Evolutionary conservation across 2,329 filamentous ascomycete genomes (phyloP).

Genomic region (Chaetoscypha palmicola): DNA sequence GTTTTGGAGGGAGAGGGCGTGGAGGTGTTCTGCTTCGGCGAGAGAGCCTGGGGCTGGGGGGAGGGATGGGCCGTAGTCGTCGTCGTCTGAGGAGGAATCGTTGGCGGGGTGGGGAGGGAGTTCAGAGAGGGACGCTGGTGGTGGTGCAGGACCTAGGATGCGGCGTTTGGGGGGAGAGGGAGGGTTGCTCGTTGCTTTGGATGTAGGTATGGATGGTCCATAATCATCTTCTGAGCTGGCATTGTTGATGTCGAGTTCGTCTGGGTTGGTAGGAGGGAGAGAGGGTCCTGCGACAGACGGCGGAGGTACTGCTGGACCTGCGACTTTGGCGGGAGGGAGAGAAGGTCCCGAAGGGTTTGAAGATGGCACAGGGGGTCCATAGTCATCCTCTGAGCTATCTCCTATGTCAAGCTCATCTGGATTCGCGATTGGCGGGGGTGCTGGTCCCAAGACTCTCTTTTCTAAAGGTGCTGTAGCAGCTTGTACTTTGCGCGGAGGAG

Average conservation of each 20-base stretch:
- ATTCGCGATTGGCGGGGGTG: constrained; percentile 31
- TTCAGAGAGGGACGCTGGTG: constrained; percentile 37
- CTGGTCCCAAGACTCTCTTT: constrained; percentile 21
- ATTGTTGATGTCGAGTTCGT: constrained; percentile 41
- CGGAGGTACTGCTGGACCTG: constrained; percentile 1
- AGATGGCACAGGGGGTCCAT: constrained; percentile 19
- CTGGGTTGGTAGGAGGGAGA: constrained; percentile 34
- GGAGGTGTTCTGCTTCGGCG: constrained; percentile 14
- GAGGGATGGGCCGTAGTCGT: constrained; percentile 54
- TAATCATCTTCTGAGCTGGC: constrained; percentile 31
- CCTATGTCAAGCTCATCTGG: constrained; percentile 42
- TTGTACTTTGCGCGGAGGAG: constrained; percentile 40
- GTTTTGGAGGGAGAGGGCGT: constrained; percentile 11
- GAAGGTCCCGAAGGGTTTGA: background rate
- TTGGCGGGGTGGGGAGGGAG: constrained; percentile 29
- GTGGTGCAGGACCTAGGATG: constrained; percentile 37
- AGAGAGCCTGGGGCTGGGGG: constrained; percentile 37
- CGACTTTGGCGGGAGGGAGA: background rate
- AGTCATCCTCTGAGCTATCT: constrained; percentile 35
- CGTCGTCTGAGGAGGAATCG: constrained; percentile 32
- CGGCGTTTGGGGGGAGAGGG: constrained; percentile 17
- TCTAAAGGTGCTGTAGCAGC: constrained; percentile 19
- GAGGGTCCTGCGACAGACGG: constrained; percentile 9
- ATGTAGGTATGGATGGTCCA: constrained; percentile 28
- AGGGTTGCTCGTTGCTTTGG: constrained; percentile 8